Base-by-base conservation (phyloP, 2,329 filamentous ascomycete genomes). In the Trichoderma endophyticum region DNA sequence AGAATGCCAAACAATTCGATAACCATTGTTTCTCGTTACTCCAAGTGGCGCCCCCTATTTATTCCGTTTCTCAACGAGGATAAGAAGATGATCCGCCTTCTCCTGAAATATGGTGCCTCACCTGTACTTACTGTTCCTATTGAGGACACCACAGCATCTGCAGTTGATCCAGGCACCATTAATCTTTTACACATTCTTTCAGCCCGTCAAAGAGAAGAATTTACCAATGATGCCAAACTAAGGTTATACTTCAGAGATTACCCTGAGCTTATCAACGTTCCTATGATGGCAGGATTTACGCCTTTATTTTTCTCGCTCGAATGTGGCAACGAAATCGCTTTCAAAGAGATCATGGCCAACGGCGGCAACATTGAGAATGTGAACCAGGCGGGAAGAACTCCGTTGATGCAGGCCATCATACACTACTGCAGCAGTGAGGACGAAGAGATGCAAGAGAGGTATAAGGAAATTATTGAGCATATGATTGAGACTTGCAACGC, bases 161-260 rank as follows among this genome's bases (percentile, higher is more conserved):
- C 12, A 12, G 11, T 14, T 28, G 71, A 26, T 1, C 21, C 18
- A 6, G 34, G 69, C 15, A 24, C 5, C 32, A 66, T 73, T 24
- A 71, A 48, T 36, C 9, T 73, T 54, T 64, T 71, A n/a, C 72
- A 73, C 12, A 21, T 73, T 14, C 21, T 73, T 14, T 70, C 72
- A 15, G 61, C 71, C 7, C 21, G 36, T 4, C 3, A 60, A 6
- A 34, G 7, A 3, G 43, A 39, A 34, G 8, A 14, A 4, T 36
- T 18, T 24, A 32, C 1, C 5, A 6, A 71, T 3, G 6, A 21
- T n/a, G 21, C 12, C 21, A 39, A 18, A 12, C 21, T 9, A 36
- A 24, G 1, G 48, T 34, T 30, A 21, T 62, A 64, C 18, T 72
- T 69, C n/a, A 18, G 18, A 2, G 32, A 14, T 14, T 60, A 34